Percentiles rank a stretch among this genome's conserved stretches.
Conservation (phyloP, 192 early-diverging fungal species). For the Backusella westeae region DNA sequence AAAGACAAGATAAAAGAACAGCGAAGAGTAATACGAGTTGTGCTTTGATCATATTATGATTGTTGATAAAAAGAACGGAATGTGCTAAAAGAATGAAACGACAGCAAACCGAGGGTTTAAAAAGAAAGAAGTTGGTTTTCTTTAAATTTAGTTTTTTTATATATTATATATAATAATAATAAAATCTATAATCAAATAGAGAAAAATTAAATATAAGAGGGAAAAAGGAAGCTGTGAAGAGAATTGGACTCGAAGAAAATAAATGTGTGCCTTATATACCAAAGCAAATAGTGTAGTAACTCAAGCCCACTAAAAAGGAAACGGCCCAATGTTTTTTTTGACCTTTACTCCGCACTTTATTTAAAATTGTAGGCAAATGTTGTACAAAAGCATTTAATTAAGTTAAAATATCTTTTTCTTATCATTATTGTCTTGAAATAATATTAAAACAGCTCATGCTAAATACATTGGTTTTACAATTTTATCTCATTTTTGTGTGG, state of each 20-base stretch:
- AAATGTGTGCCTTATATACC: constrained; percentile 1
- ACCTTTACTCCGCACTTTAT: not conserved
- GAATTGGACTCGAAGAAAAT: not conserved
- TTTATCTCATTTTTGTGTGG: not conserved
- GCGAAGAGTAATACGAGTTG: not conserved
- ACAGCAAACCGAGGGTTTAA: not conserved
- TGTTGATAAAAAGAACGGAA: constrained; percentile 4
- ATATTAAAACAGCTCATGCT: not conserved
- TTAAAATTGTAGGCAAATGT: not conserved
- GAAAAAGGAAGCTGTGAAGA: not conserved
- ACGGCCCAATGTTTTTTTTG: not conserved
- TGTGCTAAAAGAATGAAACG: constrained; percentile 3
- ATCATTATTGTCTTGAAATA: not conserved
- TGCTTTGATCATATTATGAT: constrained; percentile 7
- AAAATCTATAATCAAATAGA: not conserved
- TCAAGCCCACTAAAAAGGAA: not conserved
- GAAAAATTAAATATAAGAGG: constrained; percentile 9
- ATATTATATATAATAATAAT: constrained; percentile 7
- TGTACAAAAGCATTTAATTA: constrained; percentile 7
- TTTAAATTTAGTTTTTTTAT: not conserved
- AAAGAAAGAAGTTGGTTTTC: constrained; percentile 6
- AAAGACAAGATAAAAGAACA: not conserved
- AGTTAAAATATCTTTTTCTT: constrained; percentile 4
- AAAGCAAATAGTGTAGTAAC: not conserved
- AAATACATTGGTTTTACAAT: not conserved